These are phyloP conservation scores for Penicillium macrosclerotiorum DNA, from an alignment of 495 filamentous ascomycete species.

Conservation along the genomic window DNA sequence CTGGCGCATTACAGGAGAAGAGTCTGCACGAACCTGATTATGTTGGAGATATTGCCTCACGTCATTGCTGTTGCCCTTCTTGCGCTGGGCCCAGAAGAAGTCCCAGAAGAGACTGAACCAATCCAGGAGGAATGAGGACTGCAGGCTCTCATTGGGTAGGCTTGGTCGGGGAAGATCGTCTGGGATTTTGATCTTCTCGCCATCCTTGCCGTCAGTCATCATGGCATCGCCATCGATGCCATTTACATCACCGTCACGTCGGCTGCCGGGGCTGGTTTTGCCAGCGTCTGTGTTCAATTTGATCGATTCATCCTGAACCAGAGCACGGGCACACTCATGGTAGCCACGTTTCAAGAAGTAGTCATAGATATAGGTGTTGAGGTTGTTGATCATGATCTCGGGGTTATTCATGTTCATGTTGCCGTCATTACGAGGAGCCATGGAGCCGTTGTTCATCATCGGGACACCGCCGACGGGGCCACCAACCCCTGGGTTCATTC, in stretches of 20 bases:
- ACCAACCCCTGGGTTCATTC: constrained; percentile 60
- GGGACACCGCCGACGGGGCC: constrained; percentile 65
- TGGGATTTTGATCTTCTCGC: constrained; percentile 66
- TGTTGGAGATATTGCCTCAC: constrained; percentile 72
- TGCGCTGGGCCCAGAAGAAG: constrained; percentile 76
- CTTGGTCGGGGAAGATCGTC: constrained; percentile 77
- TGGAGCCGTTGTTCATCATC: constrained; percentile 70
- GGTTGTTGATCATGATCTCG: constrained; percentile 69
- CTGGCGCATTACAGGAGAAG: background rate
- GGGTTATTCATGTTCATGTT: constrained; percentile 46
- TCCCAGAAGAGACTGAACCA: constrained; percentile 99
- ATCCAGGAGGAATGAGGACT: constrained; percentile 81
- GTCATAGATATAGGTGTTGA: constrained; percentile 98
- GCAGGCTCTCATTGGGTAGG: constrained; percentile 57
- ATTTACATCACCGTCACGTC: constrained; percentile 67
- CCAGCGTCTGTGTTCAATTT: constrained; percentile 58
- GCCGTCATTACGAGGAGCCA: constrained; percentile 46
- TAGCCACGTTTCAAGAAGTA: constrained; percentile 85
- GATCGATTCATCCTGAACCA: constrained; percentile 53
- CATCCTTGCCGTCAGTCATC: constrained; percentile 81
- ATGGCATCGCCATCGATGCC: constrained; percentile 77
- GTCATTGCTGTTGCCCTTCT: constrained; percentile 52
- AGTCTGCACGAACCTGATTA: constrained; percentile 63
- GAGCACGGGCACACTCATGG: constrained; percentile 72
- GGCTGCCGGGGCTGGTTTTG: constrained; percentile 56